Conservation (phyloP, 164 flowering plant genomes). For the Tetracentron sinense region DNA sequence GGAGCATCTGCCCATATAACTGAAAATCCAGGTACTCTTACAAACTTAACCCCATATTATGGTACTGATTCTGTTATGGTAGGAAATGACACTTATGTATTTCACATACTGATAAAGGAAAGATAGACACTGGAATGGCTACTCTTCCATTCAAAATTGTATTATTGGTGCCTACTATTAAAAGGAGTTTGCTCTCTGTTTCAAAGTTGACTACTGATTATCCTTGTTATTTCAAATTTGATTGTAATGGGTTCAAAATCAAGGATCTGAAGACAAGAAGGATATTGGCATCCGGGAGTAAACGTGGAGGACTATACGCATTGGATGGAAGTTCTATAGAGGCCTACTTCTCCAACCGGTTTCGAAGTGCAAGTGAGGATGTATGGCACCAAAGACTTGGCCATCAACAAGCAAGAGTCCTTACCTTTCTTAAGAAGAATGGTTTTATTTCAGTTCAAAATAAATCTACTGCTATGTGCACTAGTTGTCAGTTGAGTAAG, state of each 20-base stretch:
- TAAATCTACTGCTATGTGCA: background rate
- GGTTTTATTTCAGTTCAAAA: background rate
- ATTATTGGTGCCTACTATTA: too few relatives aligned
- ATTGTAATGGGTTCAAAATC: background rate
- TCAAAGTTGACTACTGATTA: too few relatives aligned
- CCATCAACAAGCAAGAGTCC: background rate
- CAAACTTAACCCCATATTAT: background rate
- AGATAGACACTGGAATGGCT: too few relatives aligned
- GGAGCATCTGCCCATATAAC: background rate
- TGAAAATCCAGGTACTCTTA: background rate
- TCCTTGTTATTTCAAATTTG: background rate
- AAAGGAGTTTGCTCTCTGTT: too few relatives aligned
- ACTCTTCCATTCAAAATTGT: background rate
- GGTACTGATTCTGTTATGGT: background rate
- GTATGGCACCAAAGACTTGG: background rate
- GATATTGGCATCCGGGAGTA: background rate
- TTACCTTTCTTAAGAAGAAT: background rate
- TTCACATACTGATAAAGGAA: too few relatives aligned
- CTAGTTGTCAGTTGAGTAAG: slow-evolving; percentile 2
- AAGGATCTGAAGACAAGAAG: too few relatives aligned
- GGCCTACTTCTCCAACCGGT: background rate
- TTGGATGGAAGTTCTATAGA: background rate
- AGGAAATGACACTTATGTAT: background rate
- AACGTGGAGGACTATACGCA: background rate
- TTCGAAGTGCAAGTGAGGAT: background rate